Percentiles rank a stretch among this genome's conserved stretches.
Conservation (phyloP, 148 eudicot genomes). For the Camellia japonica region DNA sequence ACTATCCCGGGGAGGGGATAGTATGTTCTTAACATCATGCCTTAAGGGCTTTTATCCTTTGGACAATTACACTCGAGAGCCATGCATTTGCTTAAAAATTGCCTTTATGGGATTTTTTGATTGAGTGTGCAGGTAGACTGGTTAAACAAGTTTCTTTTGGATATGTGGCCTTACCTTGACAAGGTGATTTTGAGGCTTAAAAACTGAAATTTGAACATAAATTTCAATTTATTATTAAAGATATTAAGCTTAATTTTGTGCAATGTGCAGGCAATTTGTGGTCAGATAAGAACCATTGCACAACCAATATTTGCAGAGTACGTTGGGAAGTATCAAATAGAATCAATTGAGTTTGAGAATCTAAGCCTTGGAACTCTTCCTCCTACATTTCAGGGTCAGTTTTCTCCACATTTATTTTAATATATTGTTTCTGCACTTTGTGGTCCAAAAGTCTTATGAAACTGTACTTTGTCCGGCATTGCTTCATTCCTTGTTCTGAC, state of each 20-base stretch:
- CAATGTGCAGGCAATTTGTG: constrained; percentile 64
- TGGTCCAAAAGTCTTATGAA: neutral
- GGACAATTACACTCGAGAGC: neutral
- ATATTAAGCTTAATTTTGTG: neutral
- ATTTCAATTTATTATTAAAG: neutral
- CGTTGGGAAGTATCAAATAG: constrained; percentile 39
- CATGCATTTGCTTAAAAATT: neutral
- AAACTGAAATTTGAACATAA: constrained; percentile 30
- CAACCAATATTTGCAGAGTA: constrained; percentile 48
- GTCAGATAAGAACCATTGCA: constrained; percentile 27
- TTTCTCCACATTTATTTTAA: neutral
- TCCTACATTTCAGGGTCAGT: constrained; percentile 46
- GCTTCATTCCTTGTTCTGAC: neutral
- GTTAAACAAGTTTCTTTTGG: constrained; percentile 61
- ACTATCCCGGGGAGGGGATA: neutral
- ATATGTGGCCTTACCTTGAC: constrained; percentile 90
- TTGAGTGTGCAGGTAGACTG: constrained; percentile 70
- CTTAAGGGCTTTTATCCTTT: neutral
- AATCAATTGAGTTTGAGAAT: constrained; percentile 44
- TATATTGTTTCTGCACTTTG: neutral
- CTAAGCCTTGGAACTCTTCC: constrained; percentile 54
- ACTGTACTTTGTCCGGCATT: neutral
- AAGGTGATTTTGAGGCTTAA: constrained; percentile 44
- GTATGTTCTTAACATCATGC: neutral
- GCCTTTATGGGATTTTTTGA: constrained; percentile 4